Base-by-base conservation (phyloP, 2,329 filamentous ascomycete genomes). In the Aspergillus ustus region DNA sequence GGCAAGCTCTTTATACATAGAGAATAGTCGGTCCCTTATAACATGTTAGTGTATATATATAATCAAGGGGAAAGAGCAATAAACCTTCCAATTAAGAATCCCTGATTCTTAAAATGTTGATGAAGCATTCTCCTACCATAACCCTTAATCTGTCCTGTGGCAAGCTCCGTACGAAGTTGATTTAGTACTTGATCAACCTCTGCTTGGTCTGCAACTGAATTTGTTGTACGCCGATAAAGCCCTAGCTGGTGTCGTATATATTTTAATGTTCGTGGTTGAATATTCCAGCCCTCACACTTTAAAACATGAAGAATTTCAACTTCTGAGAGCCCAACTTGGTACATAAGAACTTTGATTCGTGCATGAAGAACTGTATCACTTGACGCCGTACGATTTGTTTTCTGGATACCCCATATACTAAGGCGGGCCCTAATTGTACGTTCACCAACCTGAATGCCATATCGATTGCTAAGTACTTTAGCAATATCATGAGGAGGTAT, bases 11-110 rank as follows among this genome's bases (percentile, higher is more conserved):
- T 60, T 51, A 31, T 65, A 66, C 4, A 58, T 37, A 53, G 56
- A 61, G 25, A 61, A 65, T n/a, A 66, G 60, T n/a, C 60, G 55
- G 48, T 66, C 63, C 9, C 64, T 62, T 52, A 28, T 34, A 3
- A 4, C 3, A 34, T 34, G 7, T 34, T 34, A 34, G 31, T 7
- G 7, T 34, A 9, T 34, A 34, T 34, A 25, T 4, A 25, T 25
- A 25, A 25, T 3, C 4, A 25, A 25, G 22, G 4, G 22, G 2
- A 37, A 13, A 45, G 7, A 52, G n/a, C n/a, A n/a, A 45, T 19
- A 28, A 25, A 56, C 22, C 50, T 22, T 31, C 15, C 50, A 50
- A 65, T 53, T 22, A 61, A 56, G 59, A 63, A 48, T n/a, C 62
- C 59, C 22, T 65, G 49, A 45, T 49, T 63, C 22, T 52, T 55